phyloP scores from a whole-genome alignment of 2,329 filamentous ascomycete genomes.

The Xylaria sp. region DNA sequence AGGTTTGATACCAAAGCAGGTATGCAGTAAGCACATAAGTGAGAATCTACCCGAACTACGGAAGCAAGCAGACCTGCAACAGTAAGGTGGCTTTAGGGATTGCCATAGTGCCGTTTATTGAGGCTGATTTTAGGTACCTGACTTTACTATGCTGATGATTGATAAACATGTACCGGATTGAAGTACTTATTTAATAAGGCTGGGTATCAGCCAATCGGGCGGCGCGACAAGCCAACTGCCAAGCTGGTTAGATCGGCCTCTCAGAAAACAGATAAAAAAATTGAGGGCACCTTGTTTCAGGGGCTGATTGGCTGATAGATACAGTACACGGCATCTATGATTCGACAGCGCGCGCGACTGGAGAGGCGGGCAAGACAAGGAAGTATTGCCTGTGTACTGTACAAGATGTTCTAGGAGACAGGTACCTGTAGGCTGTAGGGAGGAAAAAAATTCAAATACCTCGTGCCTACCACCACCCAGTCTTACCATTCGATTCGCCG shows the following conservation, averaged over 20 bases:
- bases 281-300: constrained; percentile 5
- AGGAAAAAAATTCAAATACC: constrained; percentile 5
- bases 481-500: neutral
- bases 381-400: constrained; percentile 3
- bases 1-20: neutral
- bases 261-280: constrained; percentile 27
- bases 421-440: neutral
- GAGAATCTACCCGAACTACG: too few species aligned
- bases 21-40: too few species aligned
- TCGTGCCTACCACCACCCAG: neutral
- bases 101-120: too few species aligned
- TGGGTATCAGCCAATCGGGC: constrained; percentile 21
- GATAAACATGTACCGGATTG: neutral
- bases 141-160: neutral
- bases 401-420: neutral
- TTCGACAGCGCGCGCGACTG: constrained; percentile 3
- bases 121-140: too few species aligned
- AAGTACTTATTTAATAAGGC: neutral
- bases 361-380: neutral
- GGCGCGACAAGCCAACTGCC: constrained; percentile 16
- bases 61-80: too few species aligned
- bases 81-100: too few species aligned
- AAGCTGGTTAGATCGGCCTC: constrained; percentile 28
- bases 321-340: neutral
- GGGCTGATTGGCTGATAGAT: constrained; percentile 26